A percentile compares a stretch with the other conserved stretches of the same genome.
phyloP scores from a whole-genome alignment of 805 yeast species.

The Naumovozyma baii region DNA sequence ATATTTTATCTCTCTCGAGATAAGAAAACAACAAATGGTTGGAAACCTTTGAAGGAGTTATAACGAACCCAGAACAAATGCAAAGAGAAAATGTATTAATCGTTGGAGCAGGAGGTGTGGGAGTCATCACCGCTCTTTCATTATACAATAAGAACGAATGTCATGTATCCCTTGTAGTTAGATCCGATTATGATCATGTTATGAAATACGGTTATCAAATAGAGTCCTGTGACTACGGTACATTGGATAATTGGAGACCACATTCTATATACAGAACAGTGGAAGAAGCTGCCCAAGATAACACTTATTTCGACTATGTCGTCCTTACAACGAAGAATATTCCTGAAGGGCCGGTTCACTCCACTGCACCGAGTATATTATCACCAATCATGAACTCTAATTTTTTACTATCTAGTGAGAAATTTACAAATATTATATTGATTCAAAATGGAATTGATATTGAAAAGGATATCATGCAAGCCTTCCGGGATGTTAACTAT shows the following conservation, averaged over 20 bases:
- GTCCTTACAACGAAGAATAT: slow-evolving; percentile 58
- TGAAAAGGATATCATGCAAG: slow-evolving; percentile 44
- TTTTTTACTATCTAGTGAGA: slow-evolving; percentile 6
- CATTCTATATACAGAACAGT: slow-evolving; percentile 39
- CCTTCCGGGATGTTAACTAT: slow-evolving; percentile 32
- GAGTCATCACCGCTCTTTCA: slow-evolving; percentile 64
- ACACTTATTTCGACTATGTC: slow-evolving; percentile 42
- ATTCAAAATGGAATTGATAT: slow-evolving; percentile 62
- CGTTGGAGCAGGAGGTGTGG: slow-evolving; percentile 83
- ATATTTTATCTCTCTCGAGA: no score
- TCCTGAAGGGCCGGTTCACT: slow-evolving; percentile 44
- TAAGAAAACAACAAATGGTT: neutral
- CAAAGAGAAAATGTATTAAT: slow-evolving; percentile 45
- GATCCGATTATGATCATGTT: slow-evolving; percentile 55
- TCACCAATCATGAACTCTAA: slow-evolving; percentile 40
- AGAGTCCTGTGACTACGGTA: slow-evolving; percentile 55
- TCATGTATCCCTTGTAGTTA: slow-evolving; percentile 50
- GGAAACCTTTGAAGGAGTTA: no score
- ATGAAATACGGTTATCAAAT: slow-evolving; percentile 45
- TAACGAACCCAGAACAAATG: no score
- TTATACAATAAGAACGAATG: slow-evolving; percentile 40
- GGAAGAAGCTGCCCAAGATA: slow-evolving; percentile 39
- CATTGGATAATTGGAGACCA: slow-evolving; percentile 46
- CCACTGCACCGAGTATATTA: slow-evolving; percentile 42
- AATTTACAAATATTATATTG: slow-evolving; percentile 40